Percentiles rank a stretch among this genome's conserved stretches.
Evolutionary conservation across 108 stramenopile genomes (phyloP).

Genomic region (Cyclostephanos tholiformis): DNA sequence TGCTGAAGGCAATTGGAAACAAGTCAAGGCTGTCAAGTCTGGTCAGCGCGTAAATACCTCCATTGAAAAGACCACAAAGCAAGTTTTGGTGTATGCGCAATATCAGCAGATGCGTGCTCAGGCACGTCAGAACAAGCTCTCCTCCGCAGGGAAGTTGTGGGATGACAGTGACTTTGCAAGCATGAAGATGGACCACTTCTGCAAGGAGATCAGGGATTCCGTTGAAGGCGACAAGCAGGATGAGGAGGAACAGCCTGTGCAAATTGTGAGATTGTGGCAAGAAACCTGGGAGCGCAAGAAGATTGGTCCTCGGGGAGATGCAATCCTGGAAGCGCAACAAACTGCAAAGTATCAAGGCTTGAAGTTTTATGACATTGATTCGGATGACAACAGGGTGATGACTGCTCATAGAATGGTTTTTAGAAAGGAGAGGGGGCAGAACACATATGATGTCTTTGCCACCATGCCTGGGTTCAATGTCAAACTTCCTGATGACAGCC

Average conservation of each 20-base stretch:
- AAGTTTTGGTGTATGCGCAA: too few relatives aligned
- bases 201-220: too few relatives aligned
- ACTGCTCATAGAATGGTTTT: conserved; percentile 4
- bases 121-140: too few relatives aligned
- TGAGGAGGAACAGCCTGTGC: not conserved
- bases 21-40: too few relatives aligned
- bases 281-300: conserved; percentile 7
- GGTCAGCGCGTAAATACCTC: too few relatives aligned
- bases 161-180: too few relatives aligned
- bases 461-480: not conserved
- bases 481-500: not conserved
- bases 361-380: conserved; percentile 4
- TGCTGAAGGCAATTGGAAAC: too few relatives aligned
- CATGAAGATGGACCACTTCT: too few relatives aligned
- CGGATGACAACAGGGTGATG: not conserved
- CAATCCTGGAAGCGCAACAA: not conserved
- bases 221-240: too few relatives aligned
- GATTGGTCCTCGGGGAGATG: not conserved
- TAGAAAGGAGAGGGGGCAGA: not conserved
- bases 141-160: too few relatives aligned
- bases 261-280: conserved; percentile 3
- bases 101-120: too few relatives aligned
- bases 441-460: not conserved
- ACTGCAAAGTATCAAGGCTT: not conserved
- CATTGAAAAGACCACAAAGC: too few relatives aligned